Percentiles rank a stretch among this genome's conserved stretches.
These are phyloP conservation scores for Barbatosphaeria neglecta DNA, from an alignment of 495 filamentous ascomycete species.

Conservation along the genomic window DNA sequence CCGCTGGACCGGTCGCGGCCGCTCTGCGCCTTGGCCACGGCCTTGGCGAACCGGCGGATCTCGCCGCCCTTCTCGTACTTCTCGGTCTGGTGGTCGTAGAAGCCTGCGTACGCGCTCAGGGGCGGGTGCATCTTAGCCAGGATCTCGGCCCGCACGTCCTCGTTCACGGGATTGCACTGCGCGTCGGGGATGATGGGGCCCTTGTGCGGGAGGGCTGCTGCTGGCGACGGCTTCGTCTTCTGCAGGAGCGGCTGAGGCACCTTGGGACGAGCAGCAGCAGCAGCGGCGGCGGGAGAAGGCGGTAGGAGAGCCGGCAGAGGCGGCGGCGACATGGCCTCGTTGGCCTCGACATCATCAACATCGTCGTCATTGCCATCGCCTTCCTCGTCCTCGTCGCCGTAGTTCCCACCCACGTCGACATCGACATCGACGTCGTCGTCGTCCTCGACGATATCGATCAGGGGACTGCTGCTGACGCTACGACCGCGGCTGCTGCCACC, in stretches of 20 bases:
- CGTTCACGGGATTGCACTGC: conserved; percentile 82
- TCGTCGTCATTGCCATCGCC: background rate
- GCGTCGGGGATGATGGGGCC: conserved; percentile 66
- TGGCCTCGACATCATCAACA: conserved; percentile 9
- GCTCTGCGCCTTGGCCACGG: conserved; percentile 47
- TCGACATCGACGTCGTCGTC: too few relatives aligned
- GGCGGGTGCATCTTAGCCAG: conserved; percentile 58
- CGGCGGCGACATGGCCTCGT: conserved; percentile 25
- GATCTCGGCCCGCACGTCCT: conserved; percentile 58
- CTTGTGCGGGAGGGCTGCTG: conserved; percentile 19
- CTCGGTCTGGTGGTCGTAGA: conserved; percentile 51
- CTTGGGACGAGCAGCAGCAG: conserved; percentile 20
- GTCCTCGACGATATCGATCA: conserved; percentile 41
- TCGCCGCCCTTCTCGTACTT: conserved; percentile 52
- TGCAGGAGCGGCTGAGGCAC: conserved; percentile 36
- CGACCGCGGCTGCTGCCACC: too few relatives aligned
- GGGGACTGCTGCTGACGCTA: conserved; percentile 67
- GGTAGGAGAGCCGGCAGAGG: too few relatives aligned
- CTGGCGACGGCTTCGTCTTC: conserved; percentile 15
- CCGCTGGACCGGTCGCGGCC: conserved; percentile 49
- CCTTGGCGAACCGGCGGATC: conserved; percentile 68
- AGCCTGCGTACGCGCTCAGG: conserved; percentile 63
- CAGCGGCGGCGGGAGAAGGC: background rate
- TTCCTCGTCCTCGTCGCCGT: background rate
- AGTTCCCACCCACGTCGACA: conserved; percentile 36